Base-by-base conservation (phyloP, 2,329 filamentous ascomycete species). In the Chrysoporthe deuterocubensis region DNA sequence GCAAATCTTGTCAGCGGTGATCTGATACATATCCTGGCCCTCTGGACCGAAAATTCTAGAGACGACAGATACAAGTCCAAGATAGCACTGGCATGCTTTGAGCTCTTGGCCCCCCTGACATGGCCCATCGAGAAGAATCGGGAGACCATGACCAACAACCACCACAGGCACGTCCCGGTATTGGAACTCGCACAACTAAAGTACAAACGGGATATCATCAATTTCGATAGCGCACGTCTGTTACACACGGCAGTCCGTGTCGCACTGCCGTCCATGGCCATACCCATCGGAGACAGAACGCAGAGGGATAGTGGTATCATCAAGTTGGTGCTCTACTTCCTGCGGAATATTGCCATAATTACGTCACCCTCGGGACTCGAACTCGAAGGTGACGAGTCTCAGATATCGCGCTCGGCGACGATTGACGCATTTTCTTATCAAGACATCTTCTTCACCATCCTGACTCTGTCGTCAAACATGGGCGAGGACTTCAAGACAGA, bases 1-100 rank as follows among this genome's bases (percentile, higher is more conserved):
- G 92, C 94, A 57, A 97, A 97, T 75, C 80, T 99, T n/a, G 88
- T 98, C 67, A 91, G 91, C 75, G 92, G 93, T 62, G 96, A 99
- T 78, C 81, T 99, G 66, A 83, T 98, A 67, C 93, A 95, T 66
- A 98, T 99, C 71, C 84, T 99, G 32, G 90, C 93, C 11, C 82
- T 89, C 69, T 97, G 93, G 92, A 87, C 90, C 64, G 90, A 92
- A 71, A 90, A 88, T 71, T 87, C 86, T 3, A 87, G 87, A 68
- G 89, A 92, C 59, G 92, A 90, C 81, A 91, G 88, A 71, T 87
- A 93, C 79, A 93, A 91, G 80, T 87, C 91, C 34, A 91, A 92
- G 75, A 85, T 96, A 71, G 92, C 93, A 2, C 82, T 98, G 72
- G 91, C 93, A 66, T 96, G 93, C 79, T 84, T 97, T 79, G 95